Conservation (phyloP, 164 flowering plant species). For the Vitis rotundifolia region DNA sequence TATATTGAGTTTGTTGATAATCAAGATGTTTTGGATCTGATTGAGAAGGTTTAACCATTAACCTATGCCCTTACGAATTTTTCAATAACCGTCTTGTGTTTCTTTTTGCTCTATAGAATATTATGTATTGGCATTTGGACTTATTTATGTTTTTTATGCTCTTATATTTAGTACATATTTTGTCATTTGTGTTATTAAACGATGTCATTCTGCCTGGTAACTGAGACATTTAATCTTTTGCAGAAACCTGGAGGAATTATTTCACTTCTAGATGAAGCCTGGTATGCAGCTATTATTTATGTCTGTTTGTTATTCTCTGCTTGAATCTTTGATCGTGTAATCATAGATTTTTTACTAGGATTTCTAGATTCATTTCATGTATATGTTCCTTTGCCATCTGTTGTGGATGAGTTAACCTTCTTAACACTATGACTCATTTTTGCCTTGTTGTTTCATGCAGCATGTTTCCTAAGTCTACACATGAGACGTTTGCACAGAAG, state of each 20-base stretch:
- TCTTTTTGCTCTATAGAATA: too few species aligned
- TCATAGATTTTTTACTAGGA: not conserved
- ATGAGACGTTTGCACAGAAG: conserved; percentile 35
- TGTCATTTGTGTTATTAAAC: too few species aligned
- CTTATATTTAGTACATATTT: too few species aligned
- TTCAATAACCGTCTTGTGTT: too few species aligned
- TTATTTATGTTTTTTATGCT: too few species aligned
- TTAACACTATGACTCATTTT: not conserved
- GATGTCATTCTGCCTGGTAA: too few species aligned
- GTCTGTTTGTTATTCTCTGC: not conserved
- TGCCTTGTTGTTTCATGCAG: conserved; percentile 13
- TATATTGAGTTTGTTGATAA: conserved; percentile 97
- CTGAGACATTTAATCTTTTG: conserved; percentile 7
- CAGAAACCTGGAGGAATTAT: conserved; percentile 30
- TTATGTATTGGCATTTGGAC: too few species aligned
- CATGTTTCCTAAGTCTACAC: conserved; percentile 31
- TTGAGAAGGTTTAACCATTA: conserved; percentile 70
- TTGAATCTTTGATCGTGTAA: not conserved
- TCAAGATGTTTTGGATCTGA: conserved; percentile 92
- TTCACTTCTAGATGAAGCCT: conserved; percentile 24
- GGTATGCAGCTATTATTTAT: conserved; percentile 8
- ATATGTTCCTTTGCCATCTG: not conserved
- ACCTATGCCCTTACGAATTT: too few species aligned
- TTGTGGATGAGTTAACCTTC: too few species aligned
- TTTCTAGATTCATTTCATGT: too few species aligned